Evolutionary conservation across 768 basidiomycete species (phyloP).

Genomic region (Leucogyrophana mollusca): DNA sequence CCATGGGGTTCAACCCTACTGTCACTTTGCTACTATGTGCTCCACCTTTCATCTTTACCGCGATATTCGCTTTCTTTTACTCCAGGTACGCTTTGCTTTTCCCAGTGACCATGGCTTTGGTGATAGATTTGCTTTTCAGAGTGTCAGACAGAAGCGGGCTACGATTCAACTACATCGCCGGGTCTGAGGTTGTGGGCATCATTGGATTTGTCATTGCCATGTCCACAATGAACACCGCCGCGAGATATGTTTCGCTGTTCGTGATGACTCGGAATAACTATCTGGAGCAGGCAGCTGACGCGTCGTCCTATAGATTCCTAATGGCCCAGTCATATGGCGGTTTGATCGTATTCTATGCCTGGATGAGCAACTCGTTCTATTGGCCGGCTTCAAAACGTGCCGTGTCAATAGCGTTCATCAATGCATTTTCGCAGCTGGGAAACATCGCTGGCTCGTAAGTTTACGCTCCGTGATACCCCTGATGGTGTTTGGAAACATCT

Average conservation of each 20-base stretch:
- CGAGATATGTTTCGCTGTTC: slow-evolving; percentile 62
- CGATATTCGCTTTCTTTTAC: slow-evolving; percentile 48
- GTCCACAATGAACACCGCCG: slow-evolving; percentile 55
- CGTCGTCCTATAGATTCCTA: slow-evolving; percentile 48
- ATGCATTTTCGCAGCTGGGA: slow-evolving; percentile 75
- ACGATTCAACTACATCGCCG: slow-evolving; percentile 63
- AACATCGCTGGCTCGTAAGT: slow-evolving; percentile 78
- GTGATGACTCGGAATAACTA: slow-evolving; percentile 11
- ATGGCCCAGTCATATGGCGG: slow-evolving; percentile 70
- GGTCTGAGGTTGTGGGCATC: slow-evolving; percentile 52
- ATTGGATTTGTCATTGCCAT: slow-evolving; percentile 64
- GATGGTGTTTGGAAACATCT: neutral
- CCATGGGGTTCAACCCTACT: slow-evolving; percentile 60
- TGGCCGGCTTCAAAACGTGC: slow-evolving; percentile 84
- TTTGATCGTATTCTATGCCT: slow-evolving; percentile 54
- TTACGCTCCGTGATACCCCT: slow-evolving; percentile 4
- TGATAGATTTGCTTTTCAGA: slow-evolving; percentile 24
- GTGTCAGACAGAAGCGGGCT: slow-evolving; percentile 70
- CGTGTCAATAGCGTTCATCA: slow-evolving; percentile 74
- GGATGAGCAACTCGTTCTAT: slow-evolving; percentile 55
- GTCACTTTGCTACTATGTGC: slow-evolving; percentile 69
- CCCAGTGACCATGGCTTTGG: neutral
- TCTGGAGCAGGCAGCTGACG: neutral
- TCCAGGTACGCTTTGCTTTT: slow-evolving; percentile 35
- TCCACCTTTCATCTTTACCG: slow-evolving; percentile 66